Base-by-base conservation (phyloP, 306 rosid genomes). In the Vigna unguiculata region DNA sequence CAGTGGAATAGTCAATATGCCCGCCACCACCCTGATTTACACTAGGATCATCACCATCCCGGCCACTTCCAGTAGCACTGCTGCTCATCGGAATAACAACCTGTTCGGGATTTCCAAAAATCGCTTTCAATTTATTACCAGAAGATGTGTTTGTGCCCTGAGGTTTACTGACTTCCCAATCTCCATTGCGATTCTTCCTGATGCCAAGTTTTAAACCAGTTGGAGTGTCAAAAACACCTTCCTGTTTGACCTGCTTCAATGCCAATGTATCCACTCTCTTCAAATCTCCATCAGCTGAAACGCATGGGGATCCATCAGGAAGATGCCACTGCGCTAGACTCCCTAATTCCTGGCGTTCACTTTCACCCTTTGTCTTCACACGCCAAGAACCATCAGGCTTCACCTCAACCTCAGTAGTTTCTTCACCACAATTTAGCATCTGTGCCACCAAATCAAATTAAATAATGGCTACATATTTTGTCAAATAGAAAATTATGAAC, bases 331-430 rank as follows among this genome's bases (percentile, higher is more conserved):
- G 80, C 49, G 83, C 83, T 82, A 96, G 90, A 60, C 69, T 89
- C 57, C 97, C 93, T 22, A 92, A 86, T 16, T 89, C 97, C 52
- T 86, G 81, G 19, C 94, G 90, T 78, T 96, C 99, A 86, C 82
- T 85, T 82, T 93, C 99, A 85, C 75, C 88, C 87, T 89, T 96
- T 71, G 88, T 41, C 85, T 90, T 93, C 40, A 85, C 98, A 81
- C 99, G 93, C 99, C 99, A 96, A 78, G 91, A 89, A 76, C 99
- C 97, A 78, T 96, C 99, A 81, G 97, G 99, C 85, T 88, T 93
- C 78, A 91, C 98, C 81, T 96, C 99, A 82, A 96, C 81, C 86
- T 96, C 99, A 53, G 96, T 74, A 55, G 88, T 92, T 84, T 96
- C 99, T 78, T 96, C 99, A 21, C 93, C 91, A 82, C 98, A 96